Conservation (phyloP, 352 stramenopile species). For the Globisporangium polare region DNA sequence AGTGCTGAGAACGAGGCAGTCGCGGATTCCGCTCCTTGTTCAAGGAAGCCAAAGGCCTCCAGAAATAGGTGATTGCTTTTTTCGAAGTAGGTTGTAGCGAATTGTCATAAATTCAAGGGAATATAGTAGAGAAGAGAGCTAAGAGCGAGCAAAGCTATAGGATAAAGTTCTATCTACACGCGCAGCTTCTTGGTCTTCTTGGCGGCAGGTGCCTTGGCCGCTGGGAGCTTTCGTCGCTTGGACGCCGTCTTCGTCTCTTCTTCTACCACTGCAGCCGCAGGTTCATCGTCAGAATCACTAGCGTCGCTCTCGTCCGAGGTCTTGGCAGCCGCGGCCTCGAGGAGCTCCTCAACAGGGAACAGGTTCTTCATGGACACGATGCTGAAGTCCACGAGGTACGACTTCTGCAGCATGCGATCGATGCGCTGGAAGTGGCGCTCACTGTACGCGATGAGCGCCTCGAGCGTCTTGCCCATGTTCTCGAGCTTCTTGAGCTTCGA, state of each 20-base stretch:
- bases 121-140: not conserved
- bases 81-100: not conserved
- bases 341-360: conserved; percentile 33
- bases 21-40: too few relatives aligned
- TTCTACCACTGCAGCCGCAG: not conserved
- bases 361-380: conserved; percentile 86
- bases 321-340: conserved; percentile 14
- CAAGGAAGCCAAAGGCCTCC: not conserved
- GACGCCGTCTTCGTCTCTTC: conserved; percentile 23
- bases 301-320: conserved; percentile 38
- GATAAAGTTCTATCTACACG: conserved; percentile 34
- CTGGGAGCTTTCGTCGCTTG: conserved; percentile 10
- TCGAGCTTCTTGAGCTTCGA: conserved; percentile 68
- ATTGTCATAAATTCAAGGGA: conserved; percentile 1
- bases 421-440: conserved; percentile 97
- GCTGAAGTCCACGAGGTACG: conserved; percentile 96
- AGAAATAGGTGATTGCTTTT: not conserved
- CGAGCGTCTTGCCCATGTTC: conserved; percentile 76
- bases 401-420: conserved; percentile 94
- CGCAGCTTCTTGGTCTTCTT: conserved; percentile 38
- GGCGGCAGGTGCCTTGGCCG: not conserved
- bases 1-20: too few relatives aligned
- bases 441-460: conserved; percentile 95
- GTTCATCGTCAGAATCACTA: conserved; percentile 20
- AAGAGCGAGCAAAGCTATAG: not conserved